Evolutionary conservation across 768 basidiomycete genomes (phyloP).

Genomic region (Xanthoconium stramineum): DNA sequence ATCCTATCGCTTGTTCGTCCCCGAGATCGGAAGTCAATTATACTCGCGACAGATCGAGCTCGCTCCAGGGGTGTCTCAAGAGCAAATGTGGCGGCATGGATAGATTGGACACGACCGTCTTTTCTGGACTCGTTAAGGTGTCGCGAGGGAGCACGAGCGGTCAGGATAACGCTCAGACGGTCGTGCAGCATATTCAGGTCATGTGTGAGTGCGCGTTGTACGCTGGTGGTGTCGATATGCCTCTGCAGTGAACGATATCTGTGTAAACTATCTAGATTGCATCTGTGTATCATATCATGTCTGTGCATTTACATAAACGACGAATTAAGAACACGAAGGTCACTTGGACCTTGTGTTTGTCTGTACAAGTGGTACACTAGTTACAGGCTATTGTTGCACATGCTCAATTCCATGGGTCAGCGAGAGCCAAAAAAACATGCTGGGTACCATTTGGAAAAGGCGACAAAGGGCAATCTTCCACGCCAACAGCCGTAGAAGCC

Average conservation of each 20-base stretch:
- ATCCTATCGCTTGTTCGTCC: conserved; percentile 85
- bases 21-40: conserved; percentile 73
- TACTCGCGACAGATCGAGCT: conserved; percentile 80
- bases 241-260: conserved; percentile 3
- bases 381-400: too few species aligned
- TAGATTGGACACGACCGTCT: conserved; percentile 78
- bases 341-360: too few species aligned
- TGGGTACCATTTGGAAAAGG: too few species aligned
- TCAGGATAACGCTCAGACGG: conserved; percentile 58
- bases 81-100: conserved; percentile 74
- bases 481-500: too few species aligned
- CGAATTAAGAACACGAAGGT: conserved; percentile 55
- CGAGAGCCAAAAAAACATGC: too few species aligned
- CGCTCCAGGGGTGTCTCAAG: conserved; percentile 73
- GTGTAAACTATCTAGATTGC: conserved; percentile 18
- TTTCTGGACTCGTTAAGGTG: conserved; percentile 86
- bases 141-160: conserved; percentile 37
- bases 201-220: conserved; percentile 78
- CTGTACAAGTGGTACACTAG: conserved; percentile 48
- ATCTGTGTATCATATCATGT: conserved; percentile 17
- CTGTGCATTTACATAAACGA: conserved; percentile 51
- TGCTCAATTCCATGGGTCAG: too few species aligned
- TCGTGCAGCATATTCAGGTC: conserved; percentile 81
- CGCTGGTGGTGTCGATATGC: conserved; percentile 1
- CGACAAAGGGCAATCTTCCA: too few species aligned